phyloP scores from a whole-genome alignment of 306 rosid genomes.

The Rosa chinensis region DNA sequence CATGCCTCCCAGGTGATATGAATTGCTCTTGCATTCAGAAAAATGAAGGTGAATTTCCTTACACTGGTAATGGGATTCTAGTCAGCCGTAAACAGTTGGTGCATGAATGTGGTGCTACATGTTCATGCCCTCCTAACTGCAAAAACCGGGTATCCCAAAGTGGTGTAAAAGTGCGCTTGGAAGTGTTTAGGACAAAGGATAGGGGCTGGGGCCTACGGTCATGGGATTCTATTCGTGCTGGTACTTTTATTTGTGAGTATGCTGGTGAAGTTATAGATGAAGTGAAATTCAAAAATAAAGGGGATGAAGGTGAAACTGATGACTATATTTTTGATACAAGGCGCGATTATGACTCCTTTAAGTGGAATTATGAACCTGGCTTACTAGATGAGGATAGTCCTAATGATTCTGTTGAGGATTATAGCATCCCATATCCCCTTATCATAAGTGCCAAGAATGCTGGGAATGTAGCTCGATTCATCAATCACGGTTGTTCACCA shows the following conservation, averaged over 20 bases:
- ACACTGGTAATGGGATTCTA: slow-evolving; percentile 46
- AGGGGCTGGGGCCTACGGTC: slow-evolving; percentile 77
- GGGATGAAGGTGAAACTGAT: slow-evolving; percentile 34
- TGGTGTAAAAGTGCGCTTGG: slow-evolving; percentile 49
- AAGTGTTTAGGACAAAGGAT: slow-evolving; percentile 59
- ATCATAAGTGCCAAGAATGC: slow-evolving; percentile 52
- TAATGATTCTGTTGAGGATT: slow-evolving; percentile 35
- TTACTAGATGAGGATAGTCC: slow-evolving; percentile 45
- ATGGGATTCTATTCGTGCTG: slow-evolving; percentile 64
- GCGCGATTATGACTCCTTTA: slow-evolving; percentile 42
- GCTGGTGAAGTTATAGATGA: slow-evolving; percentile 60
- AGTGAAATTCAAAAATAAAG: slow-evolving; percentile 24
- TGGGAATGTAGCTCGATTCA: slow-evolving; percentile 69
- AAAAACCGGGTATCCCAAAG: slow-evolving; percentile 58
- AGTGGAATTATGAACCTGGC: slow-evolving; percentile 57
- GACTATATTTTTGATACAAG: slow-evolving; percentile 59
- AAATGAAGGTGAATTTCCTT: slow-evolving; percentile 63
- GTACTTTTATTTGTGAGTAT: slow-evolving; percentile 65
- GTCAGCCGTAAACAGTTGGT: slow-evolving; percentile 52
- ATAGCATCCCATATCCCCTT: slow-evolving; percentile 45
- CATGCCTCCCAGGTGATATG: slow-evolving; percentile 55
- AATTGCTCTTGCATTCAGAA: slow-evolving; percentile 58
- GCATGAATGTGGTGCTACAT: slow-evolving; percentile 64
- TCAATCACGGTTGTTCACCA: slow-evolving; percentile 74
- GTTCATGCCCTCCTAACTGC: slow-evolving; percentile 59